phyloP scores from a whole-genome alignment of 768 basidiomycete genomes.

The Russula vinacea region DNA sequence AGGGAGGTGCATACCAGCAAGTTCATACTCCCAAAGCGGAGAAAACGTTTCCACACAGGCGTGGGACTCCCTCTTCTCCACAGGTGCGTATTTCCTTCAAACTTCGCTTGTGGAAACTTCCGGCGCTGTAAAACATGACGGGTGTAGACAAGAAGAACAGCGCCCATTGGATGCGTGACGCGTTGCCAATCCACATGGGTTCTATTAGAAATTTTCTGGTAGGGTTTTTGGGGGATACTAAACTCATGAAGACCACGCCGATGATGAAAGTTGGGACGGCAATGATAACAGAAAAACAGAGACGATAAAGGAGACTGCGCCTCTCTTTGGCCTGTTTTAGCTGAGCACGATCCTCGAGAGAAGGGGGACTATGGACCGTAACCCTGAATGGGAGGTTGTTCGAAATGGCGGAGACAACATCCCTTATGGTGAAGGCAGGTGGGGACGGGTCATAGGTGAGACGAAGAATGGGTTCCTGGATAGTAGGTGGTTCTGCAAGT shows the following conservation, averaged over 20 bases:
- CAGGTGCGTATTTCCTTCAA: conserved; percentile 54
- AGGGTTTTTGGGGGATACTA: conserved; percentile 49
- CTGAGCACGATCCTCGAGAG: conserved; percentile 58
- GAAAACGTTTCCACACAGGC: conserved; percentile 55
- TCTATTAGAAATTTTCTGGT: conserved; percentile 52
- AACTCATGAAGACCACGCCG: conserved; percentile 70
- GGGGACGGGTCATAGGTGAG: conserved; percentile 51
- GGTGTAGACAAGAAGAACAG: conserved; percentile 66
- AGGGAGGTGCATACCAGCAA: conserved; percentile 50
- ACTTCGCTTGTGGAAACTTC: conserved; percentile 53
- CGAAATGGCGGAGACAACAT: conserved; percentile 49
- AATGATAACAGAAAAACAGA: conserved; percentile 54
- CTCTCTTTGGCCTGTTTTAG: conserved; percentile 58
- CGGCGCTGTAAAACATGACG: conserved; percentile 66
- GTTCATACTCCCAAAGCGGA: conserved; percentile 84
- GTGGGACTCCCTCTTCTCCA: conserved; percentile 56
- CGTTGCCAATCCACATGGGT: conserved; percentile 62
- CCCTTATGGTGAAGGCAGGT: conserved; percentile 61
- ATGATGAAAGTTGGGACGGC: conserved; percentile 82
- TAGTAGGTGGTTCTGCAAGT: conserved; percentile 40
- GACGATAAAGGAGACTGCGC: conserved; percentile 48
- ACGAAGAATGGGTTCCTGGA: conserved; percentile 46
- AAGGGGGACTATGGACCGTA: conserved; percentile 48
- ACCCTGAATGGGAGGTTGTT: conserved; percentile 47
- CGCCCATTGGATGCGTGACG: conserved; percentile 57